Conservation (phyloP, 345 rosid species). For the Corchorus capsularis region DNA sequence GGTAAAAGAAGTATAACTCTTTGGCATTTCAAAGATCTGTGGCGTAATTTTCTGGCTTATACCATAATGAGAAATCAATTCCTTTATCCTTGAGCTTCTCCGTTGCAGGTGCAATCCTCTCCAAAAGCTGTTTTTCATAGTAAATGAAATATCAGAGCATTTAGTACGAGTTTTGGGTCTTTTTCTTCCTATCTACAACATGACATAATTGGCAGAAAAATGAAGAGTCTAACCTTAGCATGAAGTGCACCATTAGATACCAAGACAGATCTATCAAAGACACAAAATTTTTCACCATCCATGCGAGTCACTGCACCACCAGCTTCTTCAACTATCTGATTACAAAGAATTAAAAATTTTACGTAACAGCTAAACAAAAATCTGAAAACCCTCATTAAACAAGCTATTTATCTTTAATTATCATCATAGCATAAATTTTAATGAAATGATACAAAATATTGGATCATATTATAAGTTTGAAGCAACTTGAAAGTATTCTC, state of each 20-base stretch:
- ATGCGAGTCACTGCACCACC: constrained; percentile 83
- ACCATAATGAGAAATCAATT: constrained; percentile 86
- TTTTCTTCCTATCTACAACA: constrained; percentile 3
- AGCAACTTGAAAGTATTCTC: neutral
- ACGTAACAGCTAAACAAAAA: neutral
- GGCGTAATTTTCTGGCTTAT: constrained; percentile 75
- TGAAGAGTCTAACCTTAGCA: constrained; percentile 56
- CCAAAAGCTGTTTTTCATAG: constrained; percentile 62
- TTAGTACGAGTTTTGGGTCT: neutral
- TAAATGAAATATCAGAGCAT: neutral
- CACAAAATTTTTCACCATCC: constrained; percentile 89
- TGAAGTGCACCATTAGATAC: constrained; percentile 89
- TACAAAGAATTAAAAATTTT: neutral
- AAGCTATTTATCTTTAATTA: neutral
- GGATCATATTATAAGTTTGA: neutral
- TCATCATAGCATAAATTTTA: constrained; percentile 13
- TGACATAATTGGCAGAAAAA: neutral
- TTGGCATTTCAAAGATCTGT: constrained; percentile 53
- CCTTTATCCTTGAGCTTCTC: constrained; percentile 77
- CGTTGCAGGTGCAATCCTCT: constrained; percentile 75
- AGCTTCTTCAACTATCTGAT: constrained; percentile 96
- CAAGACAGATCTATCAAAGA: constrained; percentile 88
- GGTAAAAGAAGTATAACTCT: neutral
- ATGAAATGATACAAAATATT: neutral
- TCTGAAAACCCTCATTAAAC: constrained; percentile 1